These are phyloP conservation scores for Aurifilum marmelostoma DNA, from an alignment of 2,329 filamentous ascomycete species.

Conservation along the genomic window DNA sequence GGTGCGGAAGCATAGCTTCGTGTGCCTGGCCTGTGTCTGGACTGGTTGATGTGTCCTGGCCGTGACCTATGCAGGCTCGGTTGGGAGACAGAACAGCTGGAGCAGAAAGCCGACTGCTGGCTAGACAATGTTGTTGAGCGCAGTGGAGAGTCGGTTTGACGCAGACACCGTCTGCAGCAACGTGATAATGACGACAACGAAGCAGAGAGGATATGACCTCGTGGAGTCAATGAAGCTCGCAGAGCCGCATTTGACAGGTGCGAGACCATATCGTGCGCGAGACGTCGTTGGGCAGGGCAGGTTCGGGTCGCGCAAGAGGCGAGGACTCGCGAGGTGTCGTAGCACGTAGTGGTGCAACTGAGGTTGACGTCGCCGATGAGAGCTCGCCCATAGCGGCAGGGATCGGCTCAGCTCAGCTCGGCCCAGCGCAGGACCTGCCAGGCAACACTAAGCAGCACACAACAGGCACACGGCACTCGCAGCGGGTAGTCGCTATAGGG, in stretches of 20 bases:
- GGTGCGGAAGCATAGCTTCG: constrained; percentile 17
- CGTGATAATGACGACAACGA: neutral
- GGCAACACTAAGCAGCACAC: neutral
- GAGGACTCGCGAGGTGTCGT: neutral
- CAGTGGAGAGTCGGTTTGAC: neutral
- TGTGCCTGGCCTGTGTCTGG: neutral
- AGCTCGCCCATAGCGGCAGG: neutral
- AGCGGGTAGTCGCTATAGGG: constrained; percentile 6
- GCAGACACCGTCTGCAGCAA: neutral
- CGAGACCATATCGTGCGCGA: constrained; percentile 24
- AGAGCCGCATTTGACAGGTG: constrained; percentile 21
- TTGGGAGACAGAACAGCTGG: constrained; percentile 7
- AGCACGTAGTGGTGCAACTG: neutral
- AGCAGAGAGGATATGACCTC: neutral
- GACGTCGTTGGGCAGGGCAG: neutral
- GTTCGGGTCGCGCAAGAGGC: neutral
- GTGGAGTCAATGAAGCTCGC: constrained; percentile 18
- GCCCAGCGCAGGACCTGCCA: neutral
- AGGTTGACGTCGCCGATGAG: neutral
- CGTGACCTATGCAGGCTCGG: neutral
- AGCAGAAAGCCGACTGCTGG: constrained; percentile 9
- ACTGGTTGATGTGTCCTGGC: neutral
- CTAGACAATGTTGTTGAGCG: constrained; percentile 1
- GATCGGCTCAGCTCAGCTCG: neutral
- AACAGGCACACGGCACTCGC: neutral